These are phyloP conservation scores for Ambrosiella beaveri DNA, from an alignment of 2,329 filamentous ascomycete species.

Conservation along the genomic window DNA sequence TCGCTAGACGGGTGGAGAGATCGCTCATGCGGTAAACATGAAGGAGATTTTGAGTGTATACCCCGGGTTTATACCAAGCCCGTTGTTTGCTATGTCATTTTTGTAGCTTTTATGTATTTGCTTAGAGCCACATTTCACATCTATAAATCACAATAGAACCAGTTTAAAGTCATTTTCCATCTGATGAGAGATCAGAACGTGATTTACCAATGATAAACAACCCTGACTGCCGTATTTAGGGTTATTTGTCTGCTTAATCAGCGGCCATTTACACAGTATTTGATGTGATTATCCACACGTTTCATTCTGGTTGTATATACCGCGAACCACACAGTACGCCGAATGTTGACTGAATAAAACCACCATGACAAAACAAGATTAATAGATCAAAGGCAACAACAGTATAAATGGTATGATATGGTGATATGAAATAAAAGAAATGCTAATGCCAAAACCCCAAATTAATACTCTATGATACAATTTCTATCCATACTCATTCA, in stretches of 20 bases:
- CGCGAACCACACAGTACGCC: too few species aligned
- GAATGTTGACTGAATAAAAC: too few species aligned
- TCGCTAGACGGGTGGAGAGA: conserved; percentile 11
- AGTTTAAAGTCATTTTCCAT: too few species aligned
- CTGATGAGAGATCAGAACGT: too few species aligned
- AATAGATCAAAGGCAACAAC: too few species aligned
- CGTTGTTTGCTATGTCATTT: too few species aligned
- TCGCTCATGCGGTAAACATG: neutral
- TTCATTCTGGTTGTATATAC: too few species aligned
- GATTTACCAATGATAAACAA: neutral
- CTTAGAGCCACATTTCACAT: too few species aligned
- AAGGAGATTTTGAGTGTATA: neutral
- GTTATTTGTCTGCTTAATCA: neutral
- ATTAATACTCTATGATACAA: neutral
- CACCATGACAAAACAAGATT: too few species aligned
- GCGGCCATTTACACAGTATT: neutral
- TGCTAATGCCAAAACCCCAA: neutral
- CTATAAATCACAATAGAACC: too few species aligned
- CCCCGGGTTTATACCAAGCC: neutral
- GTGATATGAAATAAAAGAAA: neutral
- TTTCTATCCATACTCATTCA: neutral
- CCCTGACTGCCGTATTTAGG: neutral
- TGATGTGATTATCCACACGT: neutral
- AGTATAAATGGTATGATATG: neutral
- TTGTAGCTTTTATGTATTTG: too few species aligned